phyloP scores from a whole-genome alignment of 768 basidiomycete genomes.

The Harrya chromipes region DNA sequence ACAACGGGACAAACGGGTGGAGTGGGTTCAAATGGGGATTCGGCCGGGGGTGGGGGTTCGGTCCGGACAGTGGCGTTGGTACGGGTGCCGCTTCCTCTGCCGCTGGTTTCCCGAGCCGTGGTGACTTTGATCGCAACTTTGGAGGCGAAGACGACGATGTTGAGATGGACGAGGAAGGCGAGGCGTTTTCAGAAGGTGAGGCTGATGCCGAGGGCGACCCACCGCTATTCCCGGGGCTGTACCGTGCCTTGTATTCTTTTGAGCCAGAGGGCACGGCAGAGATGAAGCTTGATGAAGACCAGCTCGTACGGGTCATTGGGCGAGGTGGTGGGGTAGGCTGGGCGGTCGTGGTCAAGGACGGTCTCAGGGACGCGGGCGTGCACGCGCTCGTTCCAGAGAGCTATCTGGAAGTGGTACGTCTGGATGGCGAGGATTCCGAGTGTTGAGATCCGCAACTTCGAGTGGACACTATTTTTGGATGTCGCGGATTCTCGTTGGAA shows the following conservation, averaged over 20 bases:
- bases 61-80: constrained; percentile 10
- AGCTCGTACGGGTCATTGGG: constrained; percentile 69
- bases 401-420: constrained; percentile 59
- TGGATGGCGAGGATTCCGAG: constrained; percentile 25
- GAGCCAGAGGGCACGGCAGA: constrained; percentile 80
- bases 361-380: constrained; percentile 33
- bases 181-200: constrained; percentile 18
- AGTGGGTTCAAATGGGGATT: constrained; percentile 42
- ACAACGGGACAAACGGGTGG: constrained; percentile 31
- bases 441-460: not conserved
- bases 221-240: constrained; percentile 63
- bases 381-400: constrained; percentile 81
- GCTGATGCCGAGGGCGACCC: constrained; percentile 24
- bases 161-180: constrained; percentile 35
- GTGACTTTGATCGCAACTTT: constrained; percentile 51
- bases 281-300: constrained; percentile 77
- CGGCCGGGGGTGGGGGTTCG: constrained; percentile 38
- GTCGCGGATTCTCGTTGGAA: no score
- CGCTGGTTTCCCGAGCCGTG: constrained; percentile 33
- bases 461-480: not conserved
- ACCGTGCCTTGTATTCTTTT: constrained; percentile 76
- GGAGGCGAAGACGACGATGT: constrained; percentile 27
- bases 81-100: constrained; percentile 1
- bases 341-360: constrained; percentile 62
- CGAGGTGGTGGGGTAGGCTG: constrained; percentile 77